Percentiles rank a stretch among this genome's conserved stretches.
These are phyloP conservation scores for Volvox africanus DNA, from an alignment of 139 green algal species.

Conservation along the genomic window DNA sequence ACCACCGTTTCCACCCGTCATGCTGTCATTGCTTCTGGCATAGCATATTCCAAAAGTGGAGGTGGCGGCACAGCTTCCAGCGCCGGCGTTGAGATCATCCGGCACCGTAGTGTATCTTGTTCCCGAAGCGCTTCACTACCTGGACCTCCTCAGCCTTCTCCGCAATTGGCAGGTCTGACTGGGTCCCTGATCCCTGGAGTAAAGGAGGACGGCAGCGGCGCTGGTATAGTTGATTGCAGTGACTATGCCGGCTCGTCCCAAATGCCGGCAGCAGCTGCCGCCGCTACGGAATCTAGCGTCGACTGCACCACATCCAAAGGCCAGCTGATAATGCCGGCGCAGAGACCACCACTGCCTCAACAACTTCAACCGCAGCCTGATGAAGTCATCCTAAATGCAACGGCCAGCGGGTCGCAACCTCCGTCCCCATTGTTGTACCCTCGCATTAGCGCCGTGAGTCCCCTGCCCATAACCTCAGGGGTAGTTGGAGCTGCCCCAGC, in stretches of 20 bases:
- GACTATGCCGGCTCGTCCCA: neutral
- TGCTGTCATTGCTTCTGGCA: neutral
- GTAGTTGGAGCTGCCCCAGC: neutral
- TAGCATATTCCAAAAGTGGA: neutral
- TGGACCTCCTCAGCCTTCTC: neutral
- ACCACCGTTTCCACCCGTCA: neutral
- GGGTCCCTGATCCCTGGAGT: neutral
- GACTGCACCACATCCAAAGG: neutral
- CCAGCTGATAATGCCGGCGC: too few relatives aligned
- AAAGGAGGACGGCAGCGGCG: neutral
- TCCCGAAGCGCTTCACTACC: neutral
- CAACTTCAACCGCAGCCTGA: neutral
- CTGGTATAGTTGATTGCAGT: neutral
- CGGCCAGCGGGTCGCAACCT: neutral
- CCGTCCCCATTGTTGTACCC: neutral
- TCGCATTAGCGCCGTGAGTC: neutral
- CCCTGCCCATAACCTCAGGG: neutral
- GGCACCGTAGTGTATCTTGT: neutral
- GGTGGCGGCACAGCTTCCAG: neutral
- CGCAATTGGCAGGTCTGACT: neutral
- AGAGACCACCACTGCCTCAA: neutral
- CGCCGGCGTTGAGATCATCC: neutral
- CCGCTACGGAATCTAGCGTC: neutral
- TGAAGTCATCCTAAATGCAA: neutral
- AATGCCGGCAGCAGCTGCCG: neutral